Conservation (phyloP, 169 alveolate genomes). For the Toxoplasma gondii region DNA sequence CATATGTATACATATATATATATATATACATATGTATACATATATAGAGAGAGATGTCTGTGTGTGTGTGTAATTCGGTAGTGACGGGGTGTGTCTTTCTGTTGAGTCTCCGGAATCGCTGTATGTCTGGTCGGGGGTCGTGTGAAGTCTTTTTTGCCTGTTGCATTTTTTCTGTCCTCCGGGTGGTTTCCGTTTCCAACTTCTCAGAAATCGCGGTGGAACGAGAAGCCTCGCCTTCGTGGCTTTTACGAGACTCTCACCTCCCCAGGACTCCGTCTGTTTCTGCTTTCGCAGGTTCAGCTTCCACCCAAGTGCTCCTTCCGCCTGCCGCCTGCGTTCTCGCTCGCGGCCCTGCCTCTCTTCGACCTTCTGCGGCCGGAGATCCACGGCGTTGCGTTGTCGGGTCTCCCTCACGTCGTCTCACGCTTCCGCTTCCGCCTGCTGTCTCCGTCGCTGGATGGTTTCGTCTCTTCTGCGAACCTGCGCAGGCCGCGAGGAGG, state of each 20-base stretch:
- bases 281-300: constrained; percentile 56
- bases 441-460: constrained; percentile 51
- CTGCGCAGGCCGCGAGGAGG: neutral
- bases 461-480: neutral
- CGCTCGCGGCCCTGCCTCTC: constrained; percentile 73
- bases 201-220: too few relatives aligned
- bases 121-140: too few relatives aligned
- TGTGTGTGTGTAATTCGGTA: too few relatives aligned
- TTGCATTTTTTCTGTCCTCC: too few relatives aligned
- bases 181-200: too few relatives aligned
- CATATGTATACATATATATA: neutral
- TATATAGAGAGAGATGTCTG: neutral
- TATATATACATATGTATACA: neutral
- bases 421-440: constrained; percentile 76
- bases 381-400: constrained; percentile 73
- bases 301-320: constrained; percentile 74
- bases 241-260: neutral
- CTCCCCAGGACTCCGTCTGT: neutral
- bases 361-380: constrained; percentile 70
- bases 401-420: constrained; percentile 75
- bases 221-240: too few relatives aligned
- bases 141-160: too few relatives aligned
- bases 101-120: too few relatives aligned
- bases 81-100: too few relatives aligned
- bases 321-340: constrained; percentile 70